Base-by-base conservation (phyloP, 768 basidiomycete genomes). In the Glaciozyma antarctica region DNA sequence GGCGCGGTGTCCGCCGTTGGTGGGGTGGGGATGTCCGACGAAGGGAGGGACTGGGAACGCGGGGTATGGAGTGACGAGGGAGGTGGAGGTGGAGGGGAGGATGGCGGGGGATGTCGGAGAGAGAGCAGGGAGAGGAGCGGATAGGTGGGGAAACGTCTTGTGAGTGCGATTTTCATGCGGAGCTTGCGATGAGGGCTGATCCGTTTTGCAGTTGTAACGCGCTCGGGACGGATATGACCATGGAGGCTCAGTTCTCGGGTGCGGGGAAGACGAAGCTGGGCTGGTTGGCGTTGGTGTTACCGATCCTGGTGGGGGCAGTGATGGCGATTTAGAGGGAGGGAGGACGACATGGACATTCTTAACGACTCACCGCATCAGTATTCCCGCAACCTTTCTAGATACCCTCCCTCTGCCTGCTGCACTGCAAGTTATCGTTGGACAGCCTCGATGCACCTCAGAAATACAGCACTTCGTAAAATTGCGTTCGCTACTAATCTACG, bases 1-100 rank as follows among this genome's bases (percentile, higher is more conserved):
- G 68, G 82, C 90, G 32, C 82, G 87, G 16, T 93, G 90, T 74
- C 90, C 90, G 6, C 79, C 79, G 34, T 84, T 88, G 71, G 69
- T 93, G 15, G 81, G 82, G 3, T 87, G 88, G 77, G 76, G 77
- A 66, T 91, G 90, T 69, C 90, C 68, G 55, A 64, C 58, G 28
- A 61, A 58, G 15, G 44, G 60, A 38, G 60, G 53, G 45, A 68
- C 71, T 12, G 62, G 58, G 2, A 30, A 47, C 30, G 69, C 72
- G 2, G 62, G 60, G 58, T 73, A 69, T 43, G 69, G 67, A 0
- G 9, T 19, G 5, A 63, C 66, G 44, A 10, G 30, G 49, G 17
- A 56, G 10, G 64, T 70, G 15, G 32, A 53, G 8, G 15, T 19
- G 10, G 38, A 19, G 3, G 34, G 41, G 19, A 26, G 64, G 48